Base-by-base conservation (phyloP, 2,329 filamentous ascomycete species). In the Hysterium pulicare region DNA sequence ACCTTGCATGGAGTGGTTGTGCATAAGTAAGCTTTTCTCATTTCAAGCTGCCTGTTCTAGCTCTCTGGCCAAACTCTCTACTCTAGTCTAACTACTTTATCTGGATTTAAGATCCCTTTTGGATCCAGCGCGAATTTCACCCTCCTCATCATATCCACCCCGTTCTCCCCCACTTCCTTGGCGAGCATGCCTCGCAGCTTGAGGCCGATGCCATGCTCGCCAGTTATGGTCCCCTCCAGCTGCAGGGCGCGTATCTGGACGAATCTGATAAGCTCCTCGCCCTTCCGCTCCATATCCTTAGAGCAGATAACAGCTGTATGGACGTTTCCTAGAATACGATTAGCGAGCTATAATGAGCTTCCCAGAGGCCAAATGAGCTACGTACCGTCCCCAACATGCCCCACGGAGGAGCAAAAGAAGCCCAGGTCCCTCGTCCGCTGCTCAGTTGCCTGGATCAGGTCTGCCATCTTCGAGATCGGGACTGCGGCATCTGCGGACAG, bases 161-260 rank as follows among this genome's bases (percentile, higher is more conserved):
- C 87, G 10, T 70, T 75, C 63, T 78, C 71, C 10, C 87, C 87
- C 21, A 93, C 74, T 68, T 93, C 87, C 54, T 90, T 84, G 6
- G 78, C 75, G 38, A 93, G 73, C 59, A 90, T 88, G 62, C 90
- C 87, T 53, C 87, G 76, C 79, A 91, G 88, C 50, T 90, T 84
- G 38, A 91, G 67, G 5, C 87, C 87, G 34, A 93, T 83, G 8
- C 87, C 87, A 67, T 93, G 87, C 68, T 93, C 87, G 24, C 87
- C 87, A 19, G 87, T 90, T 1, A 90, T 84, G 0, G 88, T 93
- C 1, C 88, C 88, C 63, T 93, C 87, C 71, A 90, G 76, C 66
- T 86, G 84, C 33, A 93, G 78, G 0, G 88, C 88, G 42, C 86
- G 72, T 74, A 88, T 87, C 51, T 86, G 82, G 49, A 87, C 85